phyloP scores from a whole-genome alignment of 106 monocot species.

The Vanilla planifolia region DNA sequence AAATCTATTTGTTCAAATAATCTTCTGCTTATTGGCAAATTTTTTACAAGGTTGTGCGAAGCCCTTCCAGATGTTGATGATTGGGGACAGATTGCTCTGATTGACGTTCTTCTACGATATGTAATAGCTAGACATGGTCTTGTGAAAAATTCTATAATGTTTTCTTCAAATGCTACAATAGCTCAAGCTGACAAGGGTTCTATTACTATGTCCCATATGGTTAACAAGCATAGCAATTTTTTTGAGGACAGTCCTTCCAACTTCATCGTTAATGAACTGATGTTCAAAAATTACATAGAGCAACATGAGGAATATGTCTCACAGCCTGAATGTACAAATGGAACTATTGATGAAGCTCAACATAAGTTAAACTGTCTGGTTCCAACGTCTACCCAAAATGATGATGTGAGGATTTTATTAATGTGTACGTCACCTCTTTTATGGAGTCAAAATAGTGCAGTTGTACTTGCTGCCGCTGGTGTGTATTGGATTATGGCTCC shows the following conservation, averaged over 20 bases:
- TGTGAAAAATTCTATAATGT: constrained; percentile 62
- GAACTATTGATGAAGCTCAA: constrained; percentile 2
- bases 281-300: constrained; percentile 67
- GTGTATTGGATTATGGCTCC: constrained; percentile 92
- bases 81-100: constrained; percentile 88
- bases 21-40: constrained; percentile 52
- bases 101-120: constrained; percentile 81
- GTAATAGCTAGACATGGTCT: constrained; percentile 82
- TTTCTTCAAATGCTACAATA: constrained; percentile 12
- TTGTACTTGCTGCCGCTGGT: constrained; percentile 86
- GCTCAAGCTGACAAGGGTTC: constrained; percentile 13
- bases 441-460: constrained; percentile 96
- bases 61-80: constrained; percentile 91
- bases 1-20: constrained; percentile 69
- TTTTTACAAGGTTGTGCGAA: constrained; percentile 77
- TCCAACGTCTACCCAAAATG: constrained; percentile 46
- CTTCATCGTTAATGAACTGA: constrained; percentile 18
- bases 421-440: constrained; percentile 83
- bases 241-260: constrained; percentile 7
- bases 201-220: not conserved
- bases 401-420: constrained; percentile 66
- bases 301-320: constrained; percentile 40
- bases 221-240: constrained; percentile 8
- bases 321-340: constrained; percentile 3
- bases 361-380: not conserved